Conservation (phyloP, 1,139 yeast genomes). For the Casaregolazyma lundiana region DNA sequence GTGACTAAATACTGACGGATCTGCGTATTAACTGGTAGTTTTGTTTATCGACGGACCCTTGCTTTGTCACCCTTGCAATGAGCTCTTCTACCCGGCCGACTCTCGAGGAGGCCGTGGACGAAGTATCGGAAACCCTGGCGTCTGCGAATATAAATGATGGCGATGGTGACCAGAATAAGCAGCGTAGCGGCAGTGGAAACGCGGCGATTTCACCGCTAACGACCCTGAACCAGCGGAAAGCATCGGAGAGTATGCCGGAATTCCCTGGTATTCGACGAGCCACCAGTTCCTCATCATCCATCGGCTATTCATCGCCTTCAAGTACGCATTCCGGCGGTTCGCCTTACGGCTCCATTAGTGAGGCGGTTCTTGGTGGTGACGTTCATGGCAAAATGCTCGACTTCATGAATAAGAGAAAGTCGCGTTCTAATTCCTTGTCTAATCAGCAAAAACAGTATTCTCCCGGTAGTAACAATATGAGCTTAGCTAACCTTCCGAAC, state of each 20-base stretch:
- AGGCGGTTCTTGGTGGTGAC: slow-evolving; percentile 12
- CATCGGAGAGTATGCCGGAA: not conserved
- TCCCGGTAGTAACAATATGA: not conserved
- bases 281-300: slow-evolving; percentile 3
- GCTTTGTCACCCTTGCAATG: not conserved
- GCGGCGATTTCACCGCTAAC: not conserved
- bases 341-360: slow-evolving; percentile 3
- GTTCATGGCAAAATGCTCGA: slow-evolving; percentile 22
- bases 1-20: not conserved
- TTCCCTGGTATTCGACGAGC: slow-evolving; percentile 3
- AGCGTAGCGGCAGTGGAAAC: not conserved
- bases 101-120: not conserved
- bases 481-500: slow-evolving; percentile 9
- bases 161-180: not conserved
- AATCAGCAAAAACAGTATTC: slow-evolving; percentile 5
- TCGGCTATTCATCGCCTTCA: slow-evolving; percentile 3
- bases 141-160: not conserved
- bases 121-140: not conserved
- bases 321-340: slow-evolving; percentile 3
- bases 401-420: slow-evolving; percentile 26
- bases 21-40: not conserved
- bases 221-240: not conserved
- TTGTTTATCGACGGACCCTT: not conserved
- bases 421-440: slow-evolving; percentile 21
- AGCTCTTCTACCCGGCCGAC: not conserved